Evolutionary conservation across 2,329 filamentous ascomycete species (phyloP).

Genomic region (Calonectria pteridis): DNA sequence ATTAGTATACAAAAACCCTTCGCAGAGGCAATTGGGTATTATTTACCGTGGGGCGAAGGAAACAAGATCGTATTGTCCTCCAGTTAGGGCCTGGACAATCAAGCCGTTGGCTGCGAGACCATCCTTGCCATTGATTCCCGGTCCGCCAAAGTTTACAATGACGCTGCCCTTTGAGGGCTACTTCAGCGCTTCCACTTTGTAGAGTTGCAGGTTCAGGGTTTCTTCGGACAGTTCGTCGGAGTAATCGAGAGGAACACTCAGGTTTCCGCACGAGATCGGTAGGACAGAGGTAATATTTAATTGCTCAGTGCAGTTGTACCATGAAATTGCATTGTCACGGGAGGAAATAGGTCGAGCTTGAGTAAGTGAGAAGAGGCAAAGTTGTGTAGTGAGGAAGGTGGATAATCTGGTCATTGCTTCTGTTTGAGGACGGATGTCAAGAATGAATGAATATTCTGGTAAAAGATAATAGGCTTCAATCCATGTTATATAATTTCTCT

Average conservation of each 20-base stretch:
- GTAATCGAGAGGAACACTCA: neutral
- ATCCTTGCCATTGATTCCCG: neutral
- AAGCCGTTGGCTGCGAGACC: neutral
- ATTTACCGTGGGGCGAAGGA: neutral
- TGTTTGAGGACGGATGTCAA: neutral
- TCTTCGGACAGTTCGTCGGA: neutral
- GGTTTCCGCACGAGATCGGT: neutral
- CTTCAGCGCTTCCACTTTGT: slow-evolving; percentile 1
- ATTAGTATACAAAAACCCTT: neutral
- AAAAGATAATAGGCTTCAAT: neutral
- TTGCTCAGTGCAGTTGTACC: neutral
- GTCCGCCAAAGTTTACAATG: neutral
- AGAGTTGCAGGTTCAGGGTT: neutral
- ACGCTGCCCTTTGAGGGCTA: neutral
- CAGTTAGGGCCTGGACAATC: neutral
- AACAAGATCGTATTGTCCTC: neutral
- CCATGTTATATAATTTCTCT: neutral
- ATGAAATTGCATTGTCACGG: neutral
- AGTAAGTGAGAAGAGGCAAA: neutral
- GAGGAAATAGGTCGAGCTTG: neutral
- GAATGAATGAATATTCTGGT: neutral
- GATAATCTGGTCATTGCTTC: neutral
- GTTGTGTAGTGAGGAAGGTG: neutral
- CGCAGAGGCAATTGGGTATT: no score
- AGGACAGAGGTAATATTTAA: neutral